phyloP scores from a whole-genome alignment of 164 flowering plant genomes.

The Annona squamosa region DNA sequence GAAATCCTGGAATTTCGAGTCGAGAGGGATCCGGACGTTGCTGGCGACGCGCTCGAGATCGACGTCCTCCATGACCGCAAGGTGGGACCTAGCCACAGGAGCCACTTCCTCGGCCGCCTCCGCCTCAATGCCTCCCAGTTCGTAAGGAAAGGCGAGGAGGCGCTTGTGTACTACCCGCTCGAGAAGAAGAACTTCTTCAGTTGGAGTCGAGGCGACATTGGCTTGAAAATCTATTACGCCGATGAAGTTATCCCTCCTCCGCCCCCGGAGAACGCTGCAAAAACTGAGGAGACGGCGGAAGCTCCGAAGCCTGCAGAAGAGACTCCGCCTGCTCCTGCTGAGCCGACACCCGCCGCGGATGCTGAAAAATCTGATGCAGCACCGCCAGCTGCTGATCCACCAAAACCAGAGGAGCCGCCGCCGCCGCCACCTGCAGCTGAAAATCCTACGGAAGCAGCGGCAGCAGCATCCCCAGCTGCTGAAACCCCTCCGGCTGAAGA shows the following conservation, averaged over 20 bases:
- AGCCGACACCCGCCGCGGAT: background rate
- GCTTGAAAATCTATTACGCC: conserved; percentile 56
- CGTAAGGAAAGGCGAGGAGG: conserved; percentile 76
- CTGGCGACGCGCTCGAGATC: conserved; percentile 57
- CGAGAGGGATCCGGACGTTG: conserved; percentile 34
- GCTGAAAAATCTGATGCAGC: conserved; percentile 5
- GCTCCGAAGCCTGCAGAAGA: conserved; percentile 12
- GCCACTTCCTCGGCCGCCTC: conserved; percentile 63
- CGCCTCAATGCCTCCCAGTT: conserved; percentile 53
- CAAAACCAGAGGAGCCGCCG: background rate
- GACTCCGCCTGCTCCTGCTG: conserved; percentile 5
- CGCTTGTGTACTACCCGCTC: conserved; percentile 57
- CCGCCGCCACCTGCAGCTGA: background rate
- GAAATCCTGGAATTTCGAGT: conserved; percentile 59
- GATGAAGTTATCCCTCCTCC: conserved; percentile 39
- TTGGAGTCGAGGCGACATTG: conserved; percentile 81
- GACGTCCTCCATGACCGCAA: conserved; percentile 54
- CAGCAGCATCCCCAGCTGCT: background rate
- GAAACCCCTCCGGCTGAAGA: background rate
- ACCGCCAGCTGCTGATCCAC: conserved; percentile 6
- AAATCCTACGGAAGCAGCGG: background rate
- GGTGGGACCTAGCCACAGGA: conserved; percentile 53
- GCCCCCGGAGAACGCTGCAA: conserved; percentile 15
- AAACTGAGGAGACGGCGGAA: conserved; percentile 7
- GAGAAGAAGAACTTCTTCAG: conserved; percentile 56